Evolutionary conservation across 495 filamentous ascomycete genomes (phyloP), one percentile per base, ranked within the genome.

Genomic region (Haplographium delicatum): DNA sequence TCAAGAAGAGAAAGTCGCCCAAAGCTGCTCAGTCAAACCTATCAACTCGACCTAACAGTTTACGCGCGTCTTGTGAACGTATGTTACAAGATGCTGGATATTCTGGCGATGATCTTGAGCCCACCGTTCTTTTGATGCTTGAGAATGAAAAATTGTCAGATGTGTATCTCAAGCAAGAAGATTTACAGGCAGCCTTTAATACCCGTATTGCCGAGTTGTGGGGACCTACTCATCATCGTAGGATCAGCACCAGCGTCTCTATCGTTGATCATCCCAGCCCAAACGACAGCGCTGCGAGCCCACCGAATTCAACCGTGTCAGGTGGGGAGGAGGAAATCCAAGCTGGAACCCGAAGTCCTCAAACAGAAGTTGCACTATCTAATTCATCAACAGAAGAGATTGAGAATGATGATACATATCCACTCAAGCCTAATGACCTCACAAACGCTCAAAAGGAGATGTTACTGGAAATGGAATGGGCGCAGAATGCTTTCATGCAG

Each of bases 381-480:
- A 5, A 31, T 18, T 30, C 47, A 2, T 38, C 15, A 27, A 31
- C 15, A 25, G 6, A 26, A 8, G 4, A 13, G 9, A 54, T 45
- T 8, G 26, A 6, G 18, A 51, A 55, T 38, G 1, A 15, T 31
- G 51, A 51, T 2, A 23, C 19, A 6, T 24, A 25, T 44, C 16
- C 44, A 5, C 41, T 76, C 15, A 65, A 68, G 24, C 76, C 76
- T 8, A 62, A 62, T 35, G 50, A 69, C 24, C 64, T 81, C 3
- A 73, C 70, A 2, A 64, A 65, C n/a, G 59, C 71, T 5, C 79
- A 83, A 60, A 71, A 65, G 30, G 75, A 80, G 56, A 78, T 79
- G 74, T 57, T 83, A 8, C 59, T 76, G 20, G 75, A 82, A 56
- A 75, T 72, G 15, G 68, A 75, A 23, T 77, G 78, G 71, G 78